A percentile compares a stretch with the other conserved stretches of the same genome.
Conservation (phyloP, 306 rosid species). For the Lathyrus aphaca region DNA sequence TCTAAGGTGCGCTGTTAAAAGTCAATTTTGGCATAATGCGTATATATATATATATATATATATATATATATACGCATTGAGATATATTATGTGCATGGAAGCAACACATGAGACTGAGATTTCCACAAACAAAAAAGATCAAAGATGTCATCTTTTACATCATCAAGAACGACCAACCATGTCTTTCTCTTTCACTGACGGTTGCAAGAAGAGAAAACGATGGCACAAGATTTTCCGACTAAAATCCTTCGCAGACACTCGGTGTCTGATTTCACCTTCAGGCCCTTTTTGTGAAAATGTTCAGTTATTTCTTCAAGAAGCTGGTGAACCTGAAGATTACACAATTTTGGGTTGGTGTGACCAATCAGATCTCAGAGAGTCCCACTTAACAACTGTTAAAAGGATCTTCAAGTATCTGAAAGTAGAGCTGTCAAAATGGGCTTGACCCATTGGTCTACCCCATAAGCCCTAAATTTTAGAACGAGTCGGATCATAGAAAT, state of each 20-base stretch:
- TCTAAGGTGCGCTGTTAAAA: too few relatives aligned
- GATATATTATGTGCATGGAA: conserved; percentile 19
- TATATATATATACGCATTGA: not conserved
- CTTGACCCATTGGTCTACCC: too few relatives aligned
- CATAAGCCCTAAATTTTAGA: too few relatives aligned
- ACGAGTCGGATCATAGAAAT: too few relatives aligned
- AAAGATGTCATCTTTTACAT: conserved; percentile 15
- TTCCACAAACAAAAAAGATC: not conserved
- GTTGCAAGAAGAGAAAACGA: conserved; percentile 69
- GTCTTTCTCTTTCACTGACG: conserved; percentile 62
- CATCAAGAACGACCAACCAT: conserved; percentile 34
- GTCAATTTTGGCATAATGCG: too few relatives aligned
- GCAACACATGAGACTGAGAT: conserved; percentile 29
- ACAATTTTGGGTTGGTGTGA: conserved; percentile 73
- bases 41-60: too few relatives aligned
- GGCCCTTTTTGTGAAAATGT: conserved; percentile 75
- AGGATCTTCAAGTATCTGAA: too few relatives aligned
- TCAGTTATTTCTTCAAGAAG: conserved; percentile 68
- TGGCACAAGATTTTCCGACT: conserved; percentile 61
- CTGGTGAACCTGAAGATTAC: conserved; percentile 63
- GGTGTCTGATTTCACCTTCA: conserved; percentile 46
- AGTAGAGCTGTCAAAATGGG: too few relatives aligned
- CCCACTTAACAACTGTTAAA: too few relatives aligned
- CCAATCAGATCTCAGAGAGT: too few relatives aligned
- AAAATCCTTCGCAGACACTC: conserved; percentile 66